A percentile compares a stretch with the other conserved stretches of the same genome.
Conservation (phyloP, 163 green algal species). For the Volvox carteri region DNA sequence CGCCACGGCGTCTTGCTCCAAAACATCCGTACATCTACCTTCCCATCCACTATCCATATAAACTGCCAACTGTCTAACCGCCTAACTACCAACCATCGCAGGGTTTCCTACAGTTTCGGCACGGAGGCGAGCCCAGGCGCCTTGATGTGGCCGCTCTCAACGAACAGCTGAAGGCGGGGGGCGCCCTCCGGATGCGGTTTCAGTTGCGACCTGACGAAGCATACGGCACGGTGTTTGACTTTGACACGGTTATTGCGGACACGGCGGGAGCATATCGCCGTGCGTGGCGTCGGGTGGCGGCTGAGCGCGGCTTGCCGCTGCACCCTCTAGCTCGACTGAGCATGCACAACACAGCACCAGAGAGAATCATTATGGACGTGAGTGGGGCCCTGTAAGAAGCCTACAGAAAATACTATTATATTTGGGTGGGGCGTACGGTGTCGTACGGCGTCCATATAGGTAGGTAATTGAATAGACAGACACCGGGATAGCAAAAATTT, state of each 20-base stretch:
- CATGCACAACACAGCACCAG: conserved; percentile 69
- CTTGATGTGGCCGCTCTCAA: conserved; percentile 90
- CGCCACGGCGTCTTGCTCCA: no score
- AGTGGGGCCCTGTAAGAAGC: not conserved
- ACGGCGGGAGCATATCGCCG: conserved; percentile 35
- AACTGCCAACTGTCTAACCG: not conserved
- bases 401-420: no score
- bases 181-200: conserved; percentile 35
- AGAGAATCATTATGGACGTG: conserved; percentile 79
- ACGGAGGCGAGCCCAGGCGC: conserved; percentile 64
- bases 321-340: conserved; percentile 73
- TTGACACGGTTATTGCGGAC: conserved; percentile 74
- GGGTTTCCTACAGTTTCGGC: conserved; percentile 81
- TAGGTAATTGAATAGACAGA: no score
- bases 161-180: conserved; percentile 70
- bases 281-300: conserved; percentile 35
- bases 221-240: conserved; percentile 88
- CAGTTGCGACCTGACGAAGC: conserved; percentile 87
- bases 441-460: no score
- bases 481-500: no score
- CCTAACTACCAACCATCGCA: conserved; percentile 31
- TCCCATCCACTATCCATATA: not conserved
- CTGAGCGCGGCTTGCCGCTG: conserved; percentile 72
- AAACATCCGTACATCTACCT: no score
- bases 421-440: not conserved